These are phyloP conservation scores for Condylostoma magnum DNA, from an alignment of 169 alveolate species.

Conservation along the genomic window DNA sequence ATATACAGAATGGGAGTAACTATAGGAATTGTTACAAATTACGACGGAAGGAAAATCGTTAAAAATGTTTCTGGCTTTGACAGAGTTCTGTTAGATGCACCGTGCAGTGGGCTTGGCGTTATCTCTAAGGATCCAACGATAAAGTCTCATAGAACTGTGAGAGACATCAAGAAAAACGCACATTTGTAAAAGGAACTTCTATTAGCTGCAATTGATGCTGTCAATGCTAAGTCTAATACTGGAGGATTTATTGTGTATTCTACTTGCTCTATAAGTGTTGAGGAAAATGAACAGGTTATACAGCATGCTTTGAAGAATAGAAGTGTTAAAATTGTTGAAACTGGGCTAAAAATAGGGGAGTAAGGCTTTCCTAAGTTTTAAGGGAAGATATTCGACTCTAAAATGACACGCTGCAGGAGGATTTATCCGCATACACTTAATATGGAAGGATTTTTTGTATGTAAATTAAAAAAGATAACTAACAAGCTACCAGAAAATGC, in stretches of 20 bases:
- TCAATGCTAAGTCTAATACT: slow-evolving; percentile 87
- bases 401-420: slow-evolving; percentile 79
- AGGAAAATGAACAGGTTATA: slow-evolving; percentile 97
- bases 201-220: slow-evolving; percentile 92
- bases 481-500: slow-evolving; percentile 71
- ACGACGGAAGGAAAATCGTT: slow-evolving; percentile 91
- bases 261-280: slow-evolving; percentile 95
- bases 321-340: slow-evolving; percentile 86
- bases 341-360: slow-evolving; percentile 90
- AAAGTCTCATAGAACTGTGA: slow-evolving; percentile 79
- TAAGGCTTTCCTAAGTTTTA: slow-evolving; percentile 90
- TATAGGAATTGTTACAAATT: slow-evolving; percentile 89
- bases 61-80: slow-evolving; percentile 88
- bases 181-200: slow-evolving; percentile 94
- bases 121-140: slow-evolving; percentile 94
- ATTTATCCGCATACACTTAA: slow-evolving; percentile 96
- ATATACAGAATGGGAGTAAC: slow-evolving; percentile 93
- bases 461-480: slow-evolving; percentile 91
- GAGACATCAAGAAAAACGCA: slow-evolving; percentile 91
- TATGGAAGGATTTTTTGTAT: slow-evolving; percentile 97
- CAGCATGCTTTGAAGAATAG: slow-evolving; percentile 91
- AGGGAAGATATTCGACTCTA: slow-evolving; percentile 90
- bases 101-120: slow-evolving; percentile 97
- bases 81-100: slow-evolving; percentile 94
- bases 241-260: slow-evolving; percentile 98